A percentile compares a stretch with the other conserved stretches of the same genome.
Conservation (phyloP, 768 basidiomycete species). For the Rhizopogon roseolus region DNA sequence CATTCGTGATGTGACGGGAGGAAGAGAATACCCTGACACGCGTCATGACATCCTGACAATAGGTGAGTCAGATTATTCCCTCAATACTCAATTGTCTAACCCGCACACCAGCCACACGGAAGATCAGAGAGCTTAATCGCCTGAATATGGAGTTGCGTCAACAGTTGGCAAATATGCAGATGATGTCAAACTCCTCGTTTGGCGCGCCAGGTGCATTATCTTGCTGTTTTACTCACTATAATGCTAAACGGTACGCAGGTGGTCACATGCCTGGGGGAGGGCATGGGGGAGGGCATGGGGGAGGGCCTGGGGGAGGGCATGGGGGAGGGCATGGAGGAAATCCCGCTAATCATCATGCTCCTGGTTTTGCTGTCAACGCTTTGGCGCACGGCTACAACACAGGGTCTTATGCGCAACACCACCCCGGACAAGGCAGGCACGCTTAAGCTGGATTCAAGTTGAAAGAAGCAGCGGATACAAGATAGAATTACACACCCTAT, state of each 20-base stretch:
- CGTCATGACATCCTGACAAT: slow-evolving; percentile 15
- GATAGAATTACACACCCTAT: too few relatives aligned
- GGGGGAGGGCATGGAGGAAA: not conserved
- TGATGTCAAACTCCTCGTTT: not conserved
- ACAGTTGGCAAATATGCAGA: not conserved
- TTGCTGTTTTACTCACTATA: not conserved
- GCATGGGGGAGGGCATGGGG: not conserved
- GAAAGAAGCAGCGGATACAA: too few relatives aligned
- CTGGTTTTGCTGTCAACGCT: not conserved
- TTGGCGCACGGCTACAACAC: too few relatives aligned
- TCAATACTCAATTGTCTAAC: not conserved
- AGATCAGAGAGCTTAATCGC: not conserved
- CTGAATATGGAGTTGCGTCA: not conserved
- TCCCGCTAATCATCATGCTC: not conserved
- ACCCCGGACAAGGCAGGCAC: not conserved
- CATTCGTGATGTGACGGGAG: slow-evolving; percentile 10
- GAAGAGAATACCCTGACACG: slow-evolving; percentile 4
- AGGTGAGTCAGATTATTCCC: slow-evolving; percentile 6
- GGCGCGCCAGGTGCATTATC: not conserved
- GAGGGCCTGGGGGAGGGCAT: not conserved
- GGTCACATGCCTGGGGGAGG: not conserved
- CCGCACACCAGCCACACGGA: not conserved
- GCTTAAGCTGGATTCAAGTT: not conserved
- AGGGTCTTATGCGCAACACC: not conserved
- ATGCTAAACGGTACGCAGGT: not conserved